Evolutionary conservation across 2,329 filamentous ascomycete genomes (phyloP).

Genomic region (Pezicula radicicola): DNA sequence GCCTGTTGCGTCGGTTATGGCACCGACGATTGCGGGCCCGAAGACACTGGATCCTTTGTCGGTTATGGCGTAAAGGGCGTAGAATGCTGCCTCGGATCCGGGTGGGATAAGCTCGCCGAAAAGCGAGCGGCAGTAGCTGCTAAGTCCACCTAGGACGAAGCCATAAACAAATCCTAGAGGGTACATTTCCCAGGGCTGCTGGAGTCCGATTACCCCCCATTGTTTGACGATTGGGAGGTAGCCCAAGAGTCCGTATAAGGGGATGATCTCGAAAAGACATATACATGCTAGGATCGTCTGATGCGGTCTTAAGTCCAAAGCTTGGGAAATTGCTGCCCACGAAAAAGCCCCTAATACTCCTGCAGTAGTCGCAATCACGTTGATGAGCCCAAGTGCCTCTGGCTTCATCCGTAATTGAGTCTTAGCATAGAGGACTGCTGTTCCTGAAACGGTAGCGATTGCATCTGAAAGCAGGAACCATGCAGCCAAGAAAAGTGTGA

Average conservation of each 20-base stretch:
- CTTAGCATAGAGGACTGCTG: conserved; percentile 93
- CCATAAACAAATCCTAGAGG: conserved; percentile 88
- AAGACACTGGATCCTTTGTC: conserved; percentile 96
- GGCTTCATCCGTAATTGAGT: conserved; percentile 88
- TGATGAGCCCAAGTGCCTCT: conserved; percentile 86
- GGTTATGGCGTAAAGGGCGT: conserved; percentile 93
- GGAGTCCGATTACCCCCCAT: conserved; percentile 79
- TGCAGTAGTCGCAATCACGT: conserved; percentile 81
- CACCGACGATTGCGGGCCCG: conserved; percentile 88
- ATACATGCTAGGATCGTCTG: conserved; percentile 95
- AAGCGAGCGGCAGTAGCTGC: conserved; percentile 86
- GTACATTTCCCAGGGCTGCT: conserved; percentile 97
- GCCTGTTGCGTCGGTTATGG: conserved; percentile 81
- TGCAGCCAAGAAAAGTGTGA: conserved; percentile 75
- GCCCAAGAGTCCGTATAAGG: conserved; percentile 83
- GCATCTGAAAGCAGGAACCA: conserved; percentile 96
- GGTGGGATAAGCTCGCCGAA: conserved; percentile 93
- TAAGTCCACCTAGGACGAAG: conserved; percentile 88
- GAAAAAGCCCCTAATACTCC: conserved; percentile 87
- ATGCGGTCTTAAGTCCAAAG: conserved; percentile 68
- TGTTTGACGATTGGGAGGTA: conserved; percentile 77
- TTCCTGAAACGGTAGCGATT: conserved; percentile 91
- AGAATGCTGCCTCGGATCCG: conserved; percentile 93
- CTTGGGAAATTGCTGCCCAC: conserved; percentile 77
- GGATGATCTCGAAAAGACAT: conserved; percentile 85